A percentile compares a stretch with the other conserved stretches of the same genome.
These are phyloP conservation scores for Quercus dentata DNA, from an alignment of 306 rosid genomes.

Conservation along the genomic window DNA sequence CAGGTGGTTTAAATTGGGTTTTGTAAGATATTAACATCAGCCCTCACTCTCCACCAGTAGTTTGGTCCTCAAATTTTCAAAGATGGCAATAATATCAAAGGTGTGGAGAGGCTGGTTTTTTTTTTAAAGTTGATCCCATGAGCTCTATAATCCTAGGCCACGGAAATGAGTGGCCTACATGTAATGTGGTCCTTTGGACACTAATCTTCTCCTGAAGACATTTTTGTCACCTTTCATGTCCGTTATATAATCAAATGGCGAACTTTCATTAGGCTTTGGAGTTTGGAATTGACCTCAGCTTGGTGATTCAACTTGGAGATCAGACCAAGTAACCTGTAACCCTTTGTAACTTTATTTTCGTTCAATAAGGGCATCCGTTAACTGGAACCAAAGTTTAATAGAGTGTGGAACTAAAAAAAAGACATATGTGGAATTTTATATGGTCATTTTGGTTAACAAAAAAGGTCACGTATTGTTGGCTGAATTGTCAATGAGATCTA, in stretches of 20 bases:
- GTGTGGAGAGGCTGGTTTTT: constrained; percentile 16
- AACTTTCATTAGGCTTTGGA: not conserved
- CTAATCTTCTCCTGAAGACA: not conserved
- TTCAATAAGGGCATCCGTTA: no score
- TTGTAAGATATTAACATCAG: not conserved
- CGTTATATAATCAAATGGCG: not conserved
- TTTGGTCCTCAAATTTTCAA: not conserved
- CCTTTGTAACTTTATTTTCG: no score
- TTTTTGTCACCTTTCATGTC: not conserved
- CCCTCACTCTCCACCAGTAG: not conserved
- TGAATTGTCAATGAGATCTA: no score
- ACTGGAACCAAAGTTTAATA: no score
- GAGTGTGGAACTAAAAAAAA: no score
- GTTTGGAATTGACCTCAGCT: no score
- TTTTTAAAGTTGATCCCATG: not conserved
- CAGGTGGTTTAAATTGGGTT: constrained; percentile 5
- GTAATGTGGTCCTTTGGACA: not conserved
- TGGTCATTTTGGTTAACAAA: no score
- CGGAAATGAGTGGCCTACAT: constrained; percentile 8
- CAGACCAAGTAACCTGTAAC: no score
- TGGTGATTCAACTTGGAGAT: no score
- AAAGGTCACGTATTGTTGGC: no score
- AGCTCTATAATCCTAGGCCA: constrained; percentile 17
- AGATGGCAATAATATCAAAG: constrained; percentile 1
- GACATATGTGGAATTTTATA: no score